phyloP scores from a whole-genome alignment of 2,329 filamentous ascomycete species.

The Arthrobotrys conoides region DNA sequence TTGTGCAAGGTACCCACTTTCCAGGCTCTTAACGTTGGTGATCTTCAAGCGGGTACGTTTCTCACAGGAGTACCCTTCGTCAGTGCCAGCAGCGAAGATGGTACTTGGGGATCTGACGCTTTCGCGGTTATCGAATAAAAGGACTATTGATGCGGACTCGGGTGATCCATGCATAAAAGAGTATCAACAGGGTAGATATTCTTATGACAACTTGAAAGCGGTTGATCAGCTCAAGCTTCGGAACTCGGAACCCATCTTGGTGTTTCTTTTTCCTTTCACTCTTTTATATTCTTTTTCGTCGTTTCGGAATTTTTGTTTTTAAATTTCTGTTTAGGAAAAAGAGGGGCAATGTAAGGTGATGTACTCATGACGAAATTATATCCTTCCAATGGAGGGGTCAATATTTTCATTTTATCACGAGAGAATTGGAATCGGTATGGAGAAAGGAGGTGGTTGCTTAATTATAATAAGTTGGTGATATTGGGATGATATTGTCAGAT shows the following conservation, averaged over 20 bases:
- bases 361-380: conserved; percentile 49
- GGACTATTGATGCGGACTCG: neutral
- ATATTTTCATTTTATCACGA: neutral
- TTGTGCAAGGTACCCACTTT: conserved; percentile 18
- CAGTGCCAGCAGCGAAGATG: conserved; percentile 1
- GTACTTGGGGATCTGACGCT: conserved; percentile 25
- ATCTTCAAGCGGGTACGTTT: neutral
- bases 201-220: neutral
- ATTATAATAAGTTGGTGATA: neutral
- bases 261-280: neutral
- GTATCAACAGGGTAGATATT: neutral
- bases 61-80: conserved; percentile 26
- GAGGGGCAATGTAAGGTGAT: conserved; percentile 28
- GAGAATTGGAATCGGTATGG: neutral
- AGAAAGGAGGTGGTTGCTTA: conserved; percentile 5
- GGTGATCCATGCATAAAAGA: conserved; percentile 9
- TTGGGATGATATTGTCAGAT: conserved; percentile 4
- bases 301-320: conserved; percentile 29
- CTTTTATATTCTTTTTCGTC: conserved; percentile 1
- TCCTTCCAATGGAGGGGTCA: conserved; percentile 7
- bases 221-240: conserved; percentile 3
- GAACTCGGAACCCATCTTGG: conserved; percentile 2
- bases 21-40: neutral
- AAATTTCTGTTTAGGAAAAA: neutral
- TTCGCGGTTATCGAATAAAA: conserved; percentile 30